Evolutionary conservation across 2,329 filamentous ascomycete genomes (phyloP).

Genomic region (Tolypocladium ophioglossoides): DNA sequence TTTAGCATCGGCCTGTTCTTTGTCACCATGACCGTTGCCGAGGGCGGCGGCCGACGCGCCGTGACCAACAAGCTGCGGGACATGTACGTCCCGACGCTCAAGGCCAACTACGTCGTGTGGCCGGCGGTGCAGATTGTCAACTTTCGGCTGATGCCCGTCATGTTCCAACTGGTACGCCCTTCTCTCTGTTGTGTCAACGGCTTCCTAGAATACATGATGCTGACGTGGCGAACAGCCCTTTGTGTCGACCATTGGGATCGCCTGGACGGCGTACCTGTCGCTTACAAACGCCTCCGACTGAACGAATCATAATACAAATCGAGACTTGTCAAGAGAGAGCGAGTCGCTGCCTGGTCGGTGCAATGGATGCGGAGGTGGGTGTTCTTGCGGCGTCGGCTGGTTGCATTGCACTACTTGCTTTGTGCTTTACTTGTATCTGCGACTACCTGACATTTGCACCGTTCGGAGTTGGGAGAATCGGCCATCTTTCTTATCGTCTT

Average conservation of each 20-base stretch:
- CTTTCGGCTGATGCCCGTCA: constrained; percentile 88
- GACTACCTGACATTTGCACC: constrained; percentile 1
- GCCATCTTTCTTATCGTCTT: not conserved
- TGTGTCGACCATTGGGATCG: constrained; percentile 89
- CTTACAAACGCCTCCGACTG: constrained; percentile 82
- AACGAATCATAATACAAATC: not conserved
- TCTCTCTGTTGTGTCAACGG: no score
- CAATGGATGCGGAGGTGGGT: not conserved
- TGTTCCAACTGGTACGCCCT: constrained; percentile 81
- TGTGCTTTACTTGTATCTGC: not conserved
- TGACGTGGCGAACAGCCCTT: constrained; percentile 57
- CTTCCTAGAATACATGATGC: not conserved
- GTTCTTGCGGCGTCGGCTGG: not conserved
- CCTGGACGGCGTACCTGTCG: constrained; percentile 94
- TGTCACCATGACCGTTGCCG: constrained; percentile 89
- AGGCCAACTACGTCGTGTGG: constrained; percentile 94
- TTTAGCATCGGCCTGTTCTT: constrained; percentile 84
- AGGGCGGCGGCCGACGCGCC: constrained; percentile 77
- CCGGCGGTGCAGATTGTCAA: constrained; percentile 93
- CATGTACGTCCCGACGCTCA: constrained; percentile 87
- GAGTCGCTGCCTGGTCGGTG: not conserved
- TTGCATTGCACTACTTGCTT: not conserved
- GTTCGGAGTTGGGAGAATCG: constrained; percentile 5
- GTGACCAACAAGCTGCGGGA: constrained; percentile 79
- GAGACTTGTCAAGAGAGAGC: not conserved